phyloP scores from a whole-genome alignment of 371 early-diverging fungal species.

The Sporodiniella umbellata region DNA sequence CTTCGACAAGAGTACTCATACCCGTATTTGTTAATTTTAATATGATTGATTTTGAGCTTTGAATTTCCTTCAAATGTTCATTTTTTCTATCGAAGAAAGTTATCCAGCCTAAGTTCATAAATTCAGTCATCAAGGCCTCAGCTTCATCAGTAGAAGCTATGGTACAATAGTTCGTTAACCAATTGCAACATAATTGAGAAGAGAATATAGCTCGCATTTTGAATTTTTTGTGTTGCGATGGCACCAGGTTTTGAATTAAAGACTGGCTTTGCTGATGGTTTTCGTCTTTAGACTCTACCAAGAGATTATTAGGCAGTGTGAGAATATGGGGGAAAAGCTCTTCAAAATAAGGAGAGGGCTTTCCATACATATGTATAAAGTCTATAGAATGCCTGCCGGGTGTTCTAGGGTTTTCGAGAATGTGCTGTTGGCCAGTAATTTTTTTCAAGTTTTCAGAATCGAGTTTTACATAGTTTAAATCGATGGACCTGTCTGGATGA shows the following conservation, averaged over 20 bases:
- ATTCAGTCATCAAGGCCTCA: constrained; percentile 39
- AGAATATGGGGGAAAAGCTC: constrained; percentile 13
- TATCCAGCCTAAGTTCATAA: constrained; percentile 48
- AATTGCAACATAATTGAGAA: constrained; percentile 29
- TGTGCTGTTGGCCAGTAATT: too few relatives aligned
- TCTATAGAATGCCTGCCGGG: neutral
- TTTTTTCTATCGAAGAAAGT: constrained; percentile 31
- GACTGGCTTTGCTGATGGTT: constrained; percentile 22
- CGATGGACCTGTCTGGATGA: too few relatives aligned
- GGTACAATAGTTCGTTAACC: constrained; percentile 50
- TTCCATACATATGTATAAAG: neutral
- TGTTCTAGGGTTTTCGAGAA: neutral
- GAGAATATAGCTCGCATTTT: constrained; percentile 23
- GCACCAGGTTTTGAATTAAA: constrained; percentile 18
- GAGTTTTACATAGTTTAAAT: too few relatives aligned
- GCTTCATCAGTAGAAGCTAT: constrained; percentile 56
- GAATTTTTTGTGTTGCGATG: constrained; percentile 9
- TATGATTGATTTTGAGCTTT: constrained; percentile 9
- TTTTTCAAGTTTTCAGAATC: too few relatives aligned
- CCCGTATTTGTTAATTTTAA: constrained; percentile 13
- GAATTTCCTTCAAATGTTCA: constrained; percentile 9
- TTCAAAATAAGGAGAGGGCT: neutral
- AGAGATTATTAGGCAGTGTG: constrained; percentile 7
- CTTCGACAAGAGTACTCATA: constrained; percentile 12
- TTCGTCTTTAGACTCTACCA: constrained; percentile 7